These are phyloP conservation scores for Marchantia polymorpha DNA, from an alignment of 225 moss, liverwort and hornwort genomes.

Conservation along the genomic window DNA sequence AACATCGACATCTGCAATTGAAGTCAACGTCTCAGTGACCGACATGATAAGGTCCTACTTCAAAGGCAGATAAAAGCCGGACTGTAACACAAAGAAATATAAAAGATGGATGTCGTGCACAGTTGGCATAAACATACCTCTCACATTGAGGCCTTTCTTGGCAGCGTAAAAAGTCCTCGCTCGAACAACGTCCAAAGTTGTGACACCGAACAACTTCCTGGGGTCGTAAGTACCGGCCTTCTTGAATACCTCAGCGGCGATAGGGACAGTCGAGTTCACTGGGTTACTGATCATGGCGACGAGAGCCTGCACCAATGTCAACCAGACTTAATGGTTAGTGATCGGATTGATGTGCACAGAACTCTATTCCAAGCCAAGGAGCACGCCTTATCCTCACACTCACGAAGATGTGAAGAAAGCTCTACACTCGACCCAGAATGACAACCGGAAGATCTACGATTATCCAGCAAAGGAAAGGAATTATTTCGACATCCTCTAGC, in stretches of 20 bases:
- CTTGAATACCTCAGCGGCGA: conserved; percentile 69
- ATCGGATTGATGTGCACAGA: neutral
- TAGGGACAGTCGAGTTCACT: conserved; percentile 72
- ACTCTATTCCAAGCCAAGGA: neutral
- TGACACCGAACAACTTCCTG: conserved; percentile 68
- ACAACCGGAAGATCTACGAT: too few relatives aligned
- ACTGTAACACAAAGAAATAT: neutral
- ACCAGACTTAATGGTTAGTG: neutral
- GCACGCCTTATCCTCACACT: too few relatives aligned
- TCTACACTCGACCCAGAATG: too few relatives aligned
- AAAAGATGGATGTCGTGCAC: neutral
- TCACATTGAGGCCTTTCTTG: conserved; percentile 53
- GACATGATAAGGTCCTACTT: neutral
- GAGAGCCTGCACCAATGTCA: conserved; percentile 42
- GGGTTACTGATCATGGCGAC: conserved; percentile 80
- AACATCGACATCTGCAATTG: conserved; percentile 62
- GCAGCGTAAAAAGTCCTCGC: conserved; percentile 65
- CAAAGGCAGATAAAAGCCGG: neutral
- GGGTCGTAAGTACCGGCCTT: conserved; percentile 55
- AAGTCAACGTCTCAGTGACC: neutral
- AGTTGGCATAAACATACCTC: conserved; percentile 20
- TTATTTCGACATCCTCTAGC: too few relatives aligned
- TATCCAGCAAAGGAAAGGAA: too few relatives aligned
- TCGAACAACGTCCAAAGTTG: conserved; percentile 66
- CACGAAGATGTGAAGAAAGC: too few relatives aligned